A percentile compares a stretch with the other conserved stretches of the same genome.
Conservation (phyloP, 345 rosid genomes). For the Populus euphratica region DNA sequence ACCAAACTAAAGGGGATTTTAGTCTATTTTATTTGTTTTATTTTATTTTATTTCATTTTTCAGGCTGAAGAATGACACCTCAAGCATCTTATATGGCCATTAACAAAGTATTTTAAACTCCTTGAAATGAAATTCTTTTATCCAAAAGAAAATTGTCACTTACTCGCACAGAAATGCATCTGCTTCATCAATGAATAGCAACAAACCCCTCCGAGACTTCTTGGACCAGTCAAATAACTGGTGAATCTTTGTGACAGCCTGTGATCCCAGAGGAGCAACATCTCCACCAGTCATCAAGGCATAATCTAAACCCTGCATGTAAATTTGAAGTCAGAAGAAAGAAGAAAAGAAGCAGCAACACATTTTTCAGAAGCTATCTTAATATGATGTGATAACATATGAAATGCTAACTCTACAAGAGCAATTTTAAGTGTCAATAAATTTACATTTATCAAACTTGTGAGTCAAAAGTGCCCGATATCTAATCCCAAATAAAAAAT, state of each 20-base stretch:
- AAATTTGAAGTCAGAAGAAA: constrained; percentile 11
- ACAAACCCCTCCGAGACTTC: constrained; percentile 79
- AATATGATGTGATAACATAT: not conserved
- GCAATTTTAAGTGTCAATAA: not conserved
- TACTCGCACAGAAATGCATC: constrained; percentile 99
- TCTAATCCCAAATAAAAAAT: not conserved
- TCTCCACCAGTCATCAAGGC: constrained; percentile 99
- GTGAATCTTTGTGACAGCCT: constrained; percentile 98
- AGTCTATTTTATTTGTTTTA: not conserved
- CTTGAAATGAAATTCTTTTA: not conserved
- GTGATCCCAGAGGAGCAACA: constrained; percentile 95
- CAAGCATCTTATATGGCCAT: not conserved
- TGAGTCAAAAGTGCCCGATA: not conserved
- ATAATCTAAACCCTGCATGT: constrained; percentile 84
- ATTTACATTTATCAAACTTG: not conserved
- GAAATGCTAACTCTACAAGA: not conserved
- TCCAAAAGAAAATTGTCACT: constrained; percentile 26
- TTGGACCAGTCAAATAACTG: constrained; percentile 94
- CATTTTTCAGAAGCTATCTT: not conserved
- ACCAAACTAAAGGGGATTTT: not conserved
- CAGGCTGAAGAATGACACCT: not conserved
- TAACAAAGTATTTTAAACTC: not conserved
- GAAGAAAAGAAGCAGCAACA: not conserved
- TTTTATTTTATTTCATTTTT: not conserved
- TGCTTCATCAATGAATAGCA: constrained; percentile 96